Conservation (phyloP, 2,329 filamentous ascomycete species). For the Blumeria hordei region DNA sequence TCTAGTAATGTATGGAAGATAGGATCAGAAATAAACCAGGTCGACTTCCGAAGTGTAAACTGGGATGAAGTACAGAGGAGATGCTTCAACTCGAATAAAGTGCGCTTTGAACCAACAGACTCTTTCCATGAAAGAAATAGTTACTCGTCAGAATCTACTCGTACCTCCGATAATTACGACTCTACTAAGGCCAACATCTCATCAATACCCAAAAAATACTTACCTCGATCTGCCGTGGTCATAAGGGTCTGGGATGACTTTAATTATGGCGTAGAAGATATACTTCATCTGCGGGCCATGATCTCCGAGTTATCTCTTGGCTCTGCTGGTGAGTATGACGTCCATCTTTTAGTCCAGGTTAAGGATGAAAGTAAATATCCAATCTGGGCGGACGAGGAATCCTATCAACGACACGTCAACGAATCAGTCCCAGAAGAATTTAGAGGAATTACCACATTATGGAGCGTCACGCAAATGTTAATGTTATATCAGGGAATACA, state of each 20-base stretch:
- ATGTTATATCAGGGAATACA: slow-evolving; percentile 72
- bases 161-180: slow-evolving; percentile 1
- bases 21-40: slow-evolving; percentile 24
- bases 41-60: slow-evolving; percentile 53
- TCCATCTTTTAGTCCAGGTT: slow-evolving; percentile 67
- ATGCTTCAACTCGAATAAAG: slow-evolving; percentile 46
- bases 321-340: slow-evolving; percentile 67
- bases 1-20: slow-evolving; percentile 57
- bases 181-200: background rate
- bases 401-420: slow-evolving; percentile 41
- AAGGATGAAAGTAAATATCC: slow-evolving; percentile 54
- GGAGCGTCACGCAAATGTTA: slow-evolving; percentile 86
- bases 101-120: slow-evolving; percentile 28
- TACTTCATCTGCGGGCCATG: slow-evolving; percentile 61
- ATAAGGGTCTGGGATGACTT: slow-evolving; percentile 68
- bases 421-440: slow-evolving; percentile 64
- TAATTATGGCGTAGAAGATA: slow-evolving; percentile 53
- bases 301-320: slow-evolving; percentile 61
- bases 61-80: slow-evolving; percentile 60
- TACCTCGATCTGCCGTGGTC: slow-evolving; percentile 49
- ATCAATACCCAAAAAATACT: slow-evolving; percentile 7
- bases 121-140: slow-evolving; percentile 3
- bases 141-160: slow-evolving; percentile 6
- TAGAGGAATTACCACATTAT: slow-evolving; percentile 65
- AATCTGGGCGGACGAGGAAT: slow-evolving; percentile 51